Evolutionary conservation across 2,329 filamentous ascomycete species (phyloP).

Genomic region (Colletotrichum sp.): DNA sequence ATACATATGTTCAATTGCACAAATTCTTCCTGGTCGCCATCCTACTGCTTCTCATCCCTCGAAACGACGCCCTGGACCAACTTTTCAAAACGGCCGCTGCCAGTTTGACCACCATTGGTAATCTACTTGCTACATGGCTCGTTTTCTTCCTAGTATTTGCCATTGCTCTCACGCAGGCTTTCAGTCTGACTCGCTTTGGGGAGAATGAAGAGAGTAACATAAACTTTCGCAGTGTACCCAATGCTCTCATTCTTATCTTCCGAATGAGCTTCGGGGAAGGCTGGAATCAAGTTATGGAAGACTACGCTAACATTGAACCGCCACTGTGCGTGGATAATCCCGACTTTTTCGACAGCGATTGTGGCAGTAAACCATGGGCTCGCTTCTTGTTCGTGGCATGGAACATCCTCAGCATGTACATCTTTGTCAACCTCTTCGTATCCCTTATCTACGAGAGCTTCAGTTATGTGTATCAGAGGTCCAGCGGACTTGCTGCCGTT

Average conservation of each 20-base stretch:
- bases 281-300: slow-evolving; percentile 97
- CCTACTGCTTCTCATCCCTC: slow-evolving; percentile 86
- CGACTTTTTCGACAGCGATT: slow-evolving; percentile 87
- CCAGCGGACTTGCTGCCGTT: slow-evolving; percentile 88
- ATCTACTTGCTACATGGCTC: slow-evolving; percentile 94
- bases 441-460: slow-evolving; percentile 99
- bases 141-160: slow-evolving; percentile 96
- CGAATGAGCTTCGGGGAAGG: slow-evolving; percentile 92
- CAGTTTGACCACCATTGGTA: slow-evolving; percentile 87
- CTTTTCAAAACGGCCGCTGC: slow-evolving; percentile 98
- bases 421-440: slow-evolving; percentile 97
- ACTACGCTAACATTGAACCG: slow-evolving; percentile 80
- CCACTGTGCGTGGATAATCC: slow-evolving; percentile 78
- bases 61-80: slow-evolving; percentile 96
- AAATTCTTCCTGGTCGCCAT: slow-evolving; percentile 94
- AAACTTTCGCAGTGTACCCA: slow-evolving; percentile 94
- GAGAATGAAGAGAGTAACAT: slow-evolving; percentile 74
- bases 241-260: slow-evolving; percentile 91
- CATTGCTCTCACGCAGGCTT: slow-evolving; percentile 94
- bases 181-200: slow-evolving; percentile 91
- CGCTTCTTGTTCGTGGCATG: slow-evolving; percentile 89
- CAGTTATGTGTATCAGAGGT: slow-evolving; percentile 97
- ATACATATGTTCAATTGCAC: slow-evolving; percentile 79
- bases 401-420: slow-evolving; percentile 99
- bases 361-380: slow-evolving; percentile 89